Base-by-base conservation (phyloP, 768 basidiomycete species). In the Cystobasidium ongulense region DNA sequence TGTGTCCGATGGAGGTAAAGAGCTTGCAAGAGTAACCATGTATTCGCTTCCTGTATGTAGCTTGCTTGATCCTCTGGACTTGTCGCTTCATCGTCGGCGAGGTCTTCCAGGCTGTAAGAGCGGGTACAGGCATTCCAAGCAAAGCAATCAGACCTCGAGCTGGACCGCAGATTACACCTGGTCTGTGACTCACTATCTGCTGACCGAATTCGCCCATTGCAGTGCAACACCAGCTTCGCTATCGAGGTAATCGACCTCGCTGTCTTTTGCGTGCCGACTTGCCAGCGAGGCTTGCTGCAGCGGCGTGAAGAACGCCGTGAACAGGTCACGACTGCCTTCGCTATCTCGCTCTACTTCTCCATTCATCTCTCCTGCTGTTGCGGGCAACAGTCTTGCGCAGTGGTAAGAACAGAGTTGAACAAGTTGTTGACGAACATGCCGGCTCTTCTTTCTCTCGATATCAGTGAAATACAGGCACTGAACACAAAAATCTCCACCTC, bases 221-320 rank as follows among this genome's bases (percentile, higher is more conserved):
- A 46, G 33, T 11, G 68, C 68, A 15, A 71, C 27, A 8, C 68
- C 68, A 35, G 50, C 21, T 71, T 71, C 68, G 18, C n/a, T 23
- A 53, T 71, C 68, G 15, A 71, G 54, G 68, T 71, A 71, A 61
- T 71, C 68, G 23, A 57, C 50, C 27, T 33, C 50, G 25, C 5
- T 36, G 3, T 59, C 68, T 18, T 36, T 35, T 5, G 5, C 43
- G 13, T 36, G 18, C n/a, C 54, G 18, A 36, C 54, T 33, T 10
- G 52, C 53, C 33, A 31, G 17, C n/a, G 43, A 23, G 23, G 68
- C 68, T n/a, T 54, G 50, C n/a, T 59, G 68, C 38, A 71, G 54
- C 2, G 68, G 68, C 54, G 59, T 54, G 41, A 31, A 71, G 68
- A 71, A 71, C 5, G 54, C 50, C 8, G 27, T 38, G 53, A 71